These are phyloP conservation scores for Macaranga tanarius DNA, from an alignment of 441 rosid genomes.

Conservation along the genomic window DNA sequence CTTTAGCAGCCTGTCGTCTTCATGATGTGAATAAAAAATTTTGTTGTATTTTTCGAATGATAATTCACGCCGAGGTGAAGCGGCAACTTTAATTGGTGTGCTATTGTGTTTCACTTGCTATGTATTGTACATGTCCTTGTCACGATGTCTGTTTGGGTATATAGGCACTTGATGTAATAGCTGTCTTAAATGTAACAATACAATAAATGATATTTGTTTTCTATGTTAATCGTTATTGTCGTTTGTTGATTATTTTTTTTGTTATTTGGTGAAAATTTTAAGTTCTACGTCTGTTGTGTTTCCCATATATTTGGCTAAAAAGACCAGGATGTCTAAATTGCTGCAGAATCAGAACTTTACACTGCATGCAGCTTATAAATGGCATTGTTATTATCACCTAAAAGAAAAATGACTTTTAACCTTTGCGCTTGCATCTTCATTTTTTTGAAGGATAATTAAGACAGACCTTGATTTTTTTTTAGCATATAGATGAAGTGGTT, in stretches of 20 bases:
- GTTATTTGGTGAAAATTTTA: too few species aligned
- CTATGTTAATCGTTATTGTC: not conserved
- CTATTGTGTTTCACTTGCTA: slow-evolving; percentile 9
- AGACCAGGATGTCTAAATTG: too few species aligned
- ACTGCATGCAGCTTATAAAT: too few species aligned
- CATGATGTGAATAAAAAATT: slow-evolving; percentile 22
- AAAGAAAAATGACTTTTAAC: too few species aligned
- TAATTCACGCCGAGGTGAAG: slow-evolving; percentile 9
- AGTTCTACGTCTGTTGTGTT: not conserved
- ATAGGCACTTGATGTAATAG: slow-evolving; percentile 26
- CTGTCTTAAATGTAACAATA: slow-evolving; percentile 17
- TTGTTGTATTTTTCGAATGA: not conserved
- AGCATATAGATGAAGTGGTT: too few species aligned
- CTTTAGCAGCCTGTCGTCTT: slow-evolving; percentile 52
- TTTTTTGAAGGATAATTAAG: too few species aligned
- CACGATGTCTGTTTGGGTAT: slow-evolving; percentile 19
- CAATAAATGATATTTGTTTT: slow-evolving; percentile 25
- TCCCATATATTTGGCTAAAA: not conserved
- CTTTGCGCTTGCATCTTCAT: too few species aligned
- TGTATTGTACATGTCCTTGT: slow-evolving; percentile 32
- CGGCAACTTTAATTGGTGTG: slow-evolving; percentile 23
- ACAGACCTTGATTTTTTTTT: too few species aligned
- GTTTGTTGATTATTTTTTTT: slow-evolving; percentile 1
- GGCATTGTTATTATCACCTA: too few species aligned
- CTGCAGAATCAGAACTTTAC: not conserved